Conservation (phyloP, 306 rosid species). For the Urtica urens region DNA sequence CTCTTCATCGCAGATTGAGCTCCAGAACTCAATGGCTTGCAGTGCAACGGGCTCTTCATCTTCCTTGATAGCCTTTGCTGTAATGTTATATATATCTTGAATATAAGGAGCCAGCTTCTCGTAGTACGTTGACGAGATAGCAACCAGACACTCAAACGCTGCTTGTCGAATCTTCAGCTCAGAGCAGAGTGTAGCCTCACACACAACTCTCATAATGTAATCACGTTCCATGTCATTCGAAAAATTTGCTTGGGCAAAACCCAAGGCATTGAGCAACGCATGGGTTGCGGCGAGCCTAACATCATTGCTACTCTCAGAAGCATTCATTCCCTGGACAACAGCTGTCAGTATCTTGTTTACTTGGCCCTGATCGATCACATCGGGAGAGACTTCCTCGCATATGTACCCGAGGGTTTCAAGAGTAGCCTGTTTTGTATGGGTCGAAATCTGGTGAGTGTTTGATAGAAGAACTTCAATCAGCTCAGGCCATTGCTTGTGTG, state of each 20-base stretch:
- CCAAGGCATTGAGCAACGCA: slow-evolving; percentile 69
- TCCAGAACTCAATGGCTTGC: slow-evolving; percentile 92
- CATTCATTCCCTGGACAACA: slow-evolving; percentile 82
- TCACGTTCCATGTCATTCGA: slow-evolving; percentile 88
- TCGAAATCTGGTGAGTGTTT: slow-evolving; percentile 62
- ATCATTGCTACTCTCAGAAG: slow-evolving; percentile 57
- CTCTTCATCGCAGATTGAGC: slow-evolving; percentile 93
- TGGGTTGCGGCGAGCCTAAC: slow-evolving; percentile 64
- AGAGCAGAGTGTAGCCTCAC: slow-evolving; percentile 79
- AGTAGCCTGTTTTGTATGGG: slow-evolving; percentile 71
- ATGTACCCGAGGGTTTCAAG: slow-evolving; percentile 93
- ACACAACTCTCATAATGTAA: slow-evolving; percentile 79
- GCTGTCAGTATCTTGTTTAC: slow-evolving; percentile 79
- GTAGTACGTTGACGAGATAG: slow-evolving; percentile 81
- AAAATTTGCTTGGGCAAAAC: slow-evolving; percentile 91
- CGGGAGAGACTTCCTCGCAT: slow-evolving; percentile 83
- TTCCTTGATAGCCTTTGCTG: slow-evolving; percentile 86
- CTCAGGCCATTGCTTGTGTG: slow-evolving; percentile 90
- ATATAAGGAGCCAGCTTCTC: slow-evolving; percentile 75
- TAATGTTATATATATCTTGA: slow-evolving; percentile 64
- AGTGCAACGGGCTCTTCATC: slow-evolving; percentile 93
- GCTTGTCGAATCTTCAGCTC: slow-evolving; percentile 68
- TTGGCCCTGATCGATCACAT: slow-evolving; percentile 57
- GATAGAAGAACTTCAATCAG: slow-evolving; percentile 61
- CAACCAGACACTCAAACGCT: slow-evolving; percentile 80